Percentiles rank a stretch among this genome's conserved stretches.
These are phyloP conservation scores for Beverwykella pulmonaria DNA, from an alignment of 495 filamentous ascomycete genomes.

Conservation along the genomic window DNA sequence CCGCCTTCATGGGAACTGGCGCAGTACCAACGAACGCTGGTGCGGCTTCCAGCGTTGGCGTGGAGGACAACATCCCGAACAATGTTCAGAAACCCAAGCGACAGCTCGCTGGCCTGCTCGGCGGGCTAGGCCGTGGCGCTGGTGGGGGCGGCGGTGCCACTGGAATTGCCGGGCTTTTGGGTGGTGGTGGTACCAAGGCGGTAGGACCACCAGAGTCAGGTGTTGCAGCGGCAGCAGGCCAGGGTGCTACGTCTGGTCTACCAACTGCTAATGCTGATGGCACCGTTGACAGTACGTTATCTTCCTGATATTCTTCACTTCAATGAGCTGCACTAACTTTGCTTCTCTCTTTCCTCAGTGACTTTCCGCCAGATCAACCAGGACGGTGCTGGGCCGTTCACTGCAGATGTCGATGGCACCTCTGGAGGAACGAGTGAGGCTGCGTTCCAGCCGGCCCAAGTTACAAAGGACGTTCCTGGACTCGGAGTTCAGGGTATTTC, in stretches of 20 bases:
- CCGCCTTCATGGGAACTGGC: constrained; percentile 43
- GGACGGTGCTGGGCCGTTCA: constrained; percentile 48
- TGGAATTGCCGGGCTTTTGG: constrained; percentile 26
- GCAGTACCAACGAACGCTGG: constrained; percentile 25
- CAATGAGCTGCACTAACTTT: no score
- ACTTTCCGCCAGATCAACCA: constrained; percentile 42
- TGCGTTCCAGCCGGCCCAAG: constrained; percentile 58
- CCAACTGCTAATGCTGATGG: constrained; percentile 60
- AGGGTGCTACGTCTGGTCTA: constrained; percentile 46
- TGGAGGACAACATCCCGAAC: constrained; percentile 29
- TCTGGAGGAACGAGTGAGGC: constrained; percentile 57
- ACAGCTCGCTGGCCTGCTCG: constrained; percentile 21
- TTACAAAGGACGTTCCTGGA: constrained; percentile 63
- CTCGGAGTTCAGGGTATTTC: constrained; percentile 47
- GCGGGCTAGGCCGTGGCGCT: constrained; percentile 18
- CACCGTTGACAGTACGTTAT: constrained; percentile 41
- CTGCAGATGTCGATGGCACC: constrained; percentile 49
- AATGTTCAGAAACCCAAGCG: constrained; percentile 11
- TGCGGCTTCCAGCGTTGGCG: constrained; percentile 6
- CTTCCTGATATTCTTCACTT: no score
- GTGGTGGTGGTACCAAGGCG: constrained; percentile 35
- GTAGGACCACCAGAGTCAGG: constrained; percentile 37
- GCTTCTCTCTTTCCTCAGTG: no score
- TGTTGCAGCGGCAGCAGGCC: constrained; percentile 38
- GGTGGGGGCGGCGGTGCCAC: constrained; percentile 17